A percentile compares a stretch with the other conserved stretches of the same genome.
phyloP scores from a whole-genome alignment of 2,329 filamentous ascomycete genomes.

The Fusarium sp. region DNA sequence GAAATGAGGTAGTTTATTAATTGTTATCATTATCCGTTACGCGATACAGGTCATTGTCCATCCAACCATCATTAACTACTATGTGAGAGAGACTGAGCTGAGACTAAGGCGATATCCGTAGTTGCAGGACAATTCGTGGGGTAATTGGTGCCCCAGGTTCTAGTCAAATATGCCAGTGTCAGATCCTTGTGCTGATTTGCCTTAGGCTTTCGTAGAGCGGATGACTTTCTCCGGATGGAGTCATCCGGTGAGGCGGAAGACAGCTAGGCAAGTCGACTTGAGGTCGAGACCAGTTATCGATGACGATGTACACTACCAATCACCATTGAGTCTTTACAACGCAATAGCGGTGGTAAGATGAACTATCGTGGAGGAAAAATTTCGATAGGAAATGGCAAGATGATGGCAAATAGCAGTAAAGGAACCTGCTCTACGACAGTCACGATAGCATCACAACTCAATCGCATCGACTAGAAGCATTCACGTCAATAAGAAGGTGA shows the following conservation, averaged over 20 bases:
- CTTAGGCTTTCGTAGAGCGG: slow-evolving; percentile 10
- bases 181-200: slow-evolving; percentile 5
- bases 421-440: slow-evolving; percentile 28
- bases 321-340: not conserved
- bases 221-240: slow-evolving; percentile 22
- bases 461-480: slow-evolving; percentile 31
- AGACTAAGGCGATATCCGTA: slow-evolving; percentile 6
- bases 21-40: not conserved
- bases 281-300: slow-evolving; percentile 23
- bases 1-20: not conserved
- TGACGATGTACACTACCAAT: slow-evolving; percentile 30
- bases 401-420: slow-evolving; percentile 8
- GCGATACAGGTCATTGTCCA: not conserved
- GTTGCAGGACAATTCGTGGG: slow-evolving; percentile 25
- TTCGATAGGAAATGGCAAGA: not conserved
- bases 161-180: not conserved
- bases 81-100: not conserved
- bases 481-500: slow-evolving; percentile 37
- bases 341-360: not conserved
- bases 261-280: slow-evolving; percentile 1
- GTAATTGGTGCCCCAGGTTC: slow-evolving; percentile 26
- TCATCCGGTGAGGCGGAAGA: slow-evolving; percentile 28
- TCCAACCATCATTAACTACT: slow-evolving; percentile 23
- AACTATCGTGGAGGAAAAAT: not conserved
- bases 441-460: slow-evolving; percentile 40